phyloP scores from a whole-genome alignment of 441 rosid species.

The Bruguiera hainesii region DNA sequence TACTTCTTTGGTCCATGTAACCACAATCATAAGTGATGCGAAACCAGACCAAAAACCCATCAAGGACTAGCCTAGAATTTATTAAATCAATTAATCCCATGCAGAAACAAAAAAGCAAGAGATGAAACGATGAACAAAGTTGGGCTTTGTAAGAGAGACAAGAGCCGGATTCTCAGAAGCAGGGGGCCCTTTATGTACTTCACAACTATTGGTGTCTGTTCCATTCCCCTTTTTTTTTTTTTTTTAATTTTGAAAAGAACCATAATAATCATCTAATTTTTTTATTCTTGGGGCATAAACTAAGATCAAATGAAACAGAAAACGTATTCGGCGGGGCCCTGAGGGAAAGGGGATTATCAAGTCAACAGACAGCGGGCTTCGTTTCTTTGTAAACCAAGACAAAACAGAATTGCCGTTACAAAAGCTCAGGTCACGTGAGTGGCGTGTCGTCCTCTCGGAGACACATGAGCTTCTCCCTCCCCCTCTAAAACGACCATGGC shows the following conservation, averaged over 20 bases:
- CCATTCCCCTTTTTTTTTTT: too few species aligned
- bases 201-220: background rate
- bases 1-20: background rate
- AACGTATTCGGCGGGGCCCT: background rate
- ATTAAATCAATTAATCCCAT: too few species aligned
- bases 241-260: too few species aligned
- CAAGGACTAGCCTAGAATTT: background rate
- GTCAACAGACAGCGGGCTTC: too few species aligned
- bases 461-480: background rate
- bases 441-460: constrained; percentile 25
- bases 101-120: background rate
- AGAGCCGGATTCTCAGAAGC: constrained; percentile 31
- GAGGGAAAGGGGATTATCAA: background rate
- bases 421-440: constrained; percentile 31
- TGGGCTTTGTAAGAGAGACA: constrained; percentile 17
- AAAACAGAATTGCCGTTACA: constrained; percentile 15
- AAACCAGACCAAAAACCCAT: background rate
- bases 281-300: too few species aligned
- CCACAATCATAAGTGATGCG: constrained; percentile 1
- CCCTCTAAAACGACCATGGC: constrained; percentile 10
- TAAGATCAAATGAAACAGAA: background rate
- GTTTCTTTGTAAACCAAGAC: background rate
- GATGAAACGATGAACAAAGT: background rate
- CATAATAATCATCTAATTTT: too few species aligned
- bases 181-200: background rate